Percentiles rank a stretch among this genome's conserved stretches.
Conservation (phyloP, 192 early-diverging fungal genomes). For the Obelidium mucronatum region DNA sequence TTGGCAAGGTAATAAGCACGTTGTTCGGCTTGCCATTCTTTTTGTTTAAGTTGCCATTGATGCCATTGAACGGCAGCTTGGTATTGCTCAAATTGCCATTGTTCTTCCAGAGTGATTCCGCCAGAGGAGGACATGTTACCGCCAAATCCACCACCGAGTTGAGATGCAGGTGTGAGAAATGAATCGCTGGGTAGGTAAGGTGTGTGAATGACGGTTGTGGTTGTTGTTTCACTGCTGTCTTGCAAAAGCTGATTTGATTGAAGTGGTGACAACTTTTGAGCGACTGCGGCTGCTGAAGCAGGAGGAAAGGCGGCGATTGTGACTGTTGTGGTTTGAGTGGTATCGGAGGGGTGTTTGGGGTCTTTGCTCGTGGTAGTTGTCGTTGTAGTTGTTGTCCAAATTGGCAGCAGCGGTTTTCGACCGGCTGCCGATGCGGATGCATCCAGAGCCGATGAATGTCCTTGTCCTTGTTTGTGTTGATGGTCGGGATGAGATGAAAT, state of each 20-base stretch:
- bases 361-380: background rate
- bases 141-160: no score
- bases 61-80: constrained; percentile 37
- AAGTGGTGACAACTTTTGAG: background rate
- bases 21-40: constrained; percentile 33
- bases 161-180: constrained; percentile 17
- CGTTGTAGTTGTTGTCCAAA: constrained; percentile 5
- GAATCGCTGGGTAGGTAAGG: constrained; percentile 24
- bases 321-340: constrained; percentile 13
- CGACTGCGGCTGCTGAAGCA: no score
- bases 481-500: no score
- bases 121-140: background rate
- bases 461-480: no score
- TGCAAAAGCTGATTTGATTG: background rate
- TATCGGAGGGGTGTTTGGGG: background rate
- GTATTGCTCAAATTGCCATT: constrained; percentile 34
- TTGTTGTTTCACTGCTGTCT: background rate
- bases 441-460: background rate
- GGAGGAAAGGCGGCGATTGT: background rate
- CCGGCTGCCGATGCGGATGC: no score
- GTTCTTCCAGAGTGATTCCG: constrained; percentile 26
- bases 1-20: constrained; percentile 26
- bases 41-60: constrained; percentile 33
- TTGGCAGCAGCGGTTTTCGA: constrained; percentile 22
- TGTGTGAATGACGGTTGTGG: constrained; percentile 1